Evolutionary conservation across 192 early-diverging fungal species (phyloP).

Genomic region (Coemansia sp.): DNA sequence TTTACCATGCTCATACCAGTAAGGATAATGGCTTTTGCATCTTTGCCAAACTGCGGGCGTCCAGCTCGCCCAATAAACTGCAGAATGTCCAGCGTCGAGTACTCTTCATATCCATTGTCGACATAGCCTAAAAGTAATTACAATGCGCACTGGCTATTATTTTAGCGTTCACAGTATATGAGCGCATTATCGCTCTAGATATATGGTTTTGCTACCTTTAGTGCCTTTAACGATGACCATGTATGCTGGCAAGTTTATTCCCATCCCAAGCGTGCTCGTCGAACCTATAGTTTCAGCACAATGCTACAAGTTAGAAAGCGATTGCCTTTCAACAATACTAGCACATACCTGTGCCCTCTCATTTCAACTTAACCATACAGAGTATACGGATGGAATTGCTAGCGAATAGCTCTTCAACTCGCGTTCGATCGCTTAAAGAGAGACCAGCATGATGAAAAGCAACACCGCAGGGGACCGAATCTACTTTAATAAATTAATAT

Average conservation of each 20-base stretch:
- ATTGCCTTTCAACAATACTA: no score
- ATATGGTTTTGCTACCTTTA: conserved; percentile 26
- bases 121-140: conserved; percentile 32
- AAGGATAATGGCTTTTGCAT: conserved; percentile 68
- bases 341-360: no score
- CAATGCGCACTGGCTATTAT: no score
- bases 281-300: conserved; percentile 49
- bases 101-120: conserved; percentile 53
- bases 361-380: conserved; percentile 56
- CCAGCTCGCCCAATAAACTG: conserved; percentile 82
- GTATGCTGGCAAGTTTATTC: conserved; percentile 77
- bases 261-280: conserved; percentile 76
- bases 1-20: conserved; percentile 44
- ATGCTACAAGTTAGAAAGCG: no score
- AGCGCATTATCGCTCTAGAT: not conserved
- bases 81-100: conserved; percentile 65
- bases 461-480: conserved; percentile 60
- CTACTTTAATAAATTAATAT: conserved; percentile 24
- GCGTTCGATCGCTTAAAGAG: conserved; percentile 31
- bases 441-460: conserved; percentile 75
- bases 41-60: conserved; percentile 71
- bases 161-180: no score
- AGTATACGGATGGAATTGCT: conserved; percentile 58
- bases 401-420: conserved; percentile 61
- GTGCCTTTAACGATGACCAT: conserved; percentile 76